Conservation (phyloP, 352 stramenopile species). For the Lagenidium sp. region DNA sequence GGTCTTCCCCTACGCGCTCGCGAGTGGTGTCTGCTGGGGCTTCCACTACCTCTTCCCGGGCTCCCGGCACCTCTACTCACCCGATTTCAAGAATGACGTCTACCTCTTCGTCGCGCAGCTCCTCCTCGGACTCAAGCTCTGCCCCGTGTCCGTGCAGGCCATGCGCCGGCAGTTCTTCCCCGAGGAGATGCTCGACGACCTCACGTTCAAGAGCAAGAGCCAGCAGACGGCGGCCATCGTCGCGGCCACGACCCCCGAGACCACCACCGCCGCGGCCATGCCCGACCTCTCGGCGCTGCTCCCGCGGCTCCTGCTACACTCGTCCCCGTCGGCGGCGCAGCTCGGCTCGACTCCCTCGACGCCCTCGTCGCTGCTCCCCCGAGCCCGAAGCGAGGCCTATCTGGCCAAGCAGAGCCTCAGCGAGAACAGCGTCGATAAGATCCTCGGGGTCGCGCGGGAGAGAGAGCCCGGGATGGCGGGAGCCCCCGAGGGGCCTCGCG, state of each 20-base stretch:
- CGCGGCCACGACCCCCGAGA: neutral
- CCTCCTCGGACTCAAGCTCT: conserved; percentile 59
- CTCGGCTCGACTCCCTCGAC: neutral
- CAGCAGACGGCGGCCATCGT: neutral
- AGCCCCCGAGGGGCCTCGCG: conserved; percentile 1
- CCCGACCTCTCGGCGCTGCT: conserved; percentile 15
- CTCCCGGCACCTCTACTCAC: conserved; percentile 77
- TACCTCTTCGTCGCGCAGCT: conserved; percentile 73
- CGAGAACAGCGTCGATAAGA: conserved; percentile 55
- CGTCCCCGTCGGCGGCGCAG: conserved; percentile 4
- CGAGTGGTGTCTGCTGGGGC: conserved; percentile 69
- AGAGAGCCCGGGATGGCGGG: neutral
- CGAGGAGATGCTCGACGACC: conserved; percentile 64
- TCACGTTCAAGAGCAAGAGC: conserved; percentile 22
- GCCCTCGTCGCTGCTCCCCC: conserved; percentile 2
- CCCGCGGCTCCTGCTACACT: conserved; percentile 11
- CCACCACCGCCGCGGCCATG: conserved; percentile 3
- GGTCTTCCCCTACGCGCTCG: conserved; percentile 82
- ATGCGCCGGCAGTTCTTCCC: conserved; percentile 65
- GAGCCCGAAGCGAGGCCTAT: conserved; percentile 43
- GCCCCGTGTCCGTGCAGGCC: conserved; percentile 47
- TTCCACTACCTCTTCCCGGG: conserved; percentile 86
- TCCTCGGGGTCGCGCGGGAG: conserved; percentile 18
- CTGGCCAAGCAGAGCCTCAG: conserved; percentile 31
- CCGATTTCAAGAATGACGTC: conserved; percentile 73